These are phyloP conservation scores for Xanthoconium separans DNA, from an alignment of 1,284 basidiomycete genomes.

Conservation along the genomic window DNA sequence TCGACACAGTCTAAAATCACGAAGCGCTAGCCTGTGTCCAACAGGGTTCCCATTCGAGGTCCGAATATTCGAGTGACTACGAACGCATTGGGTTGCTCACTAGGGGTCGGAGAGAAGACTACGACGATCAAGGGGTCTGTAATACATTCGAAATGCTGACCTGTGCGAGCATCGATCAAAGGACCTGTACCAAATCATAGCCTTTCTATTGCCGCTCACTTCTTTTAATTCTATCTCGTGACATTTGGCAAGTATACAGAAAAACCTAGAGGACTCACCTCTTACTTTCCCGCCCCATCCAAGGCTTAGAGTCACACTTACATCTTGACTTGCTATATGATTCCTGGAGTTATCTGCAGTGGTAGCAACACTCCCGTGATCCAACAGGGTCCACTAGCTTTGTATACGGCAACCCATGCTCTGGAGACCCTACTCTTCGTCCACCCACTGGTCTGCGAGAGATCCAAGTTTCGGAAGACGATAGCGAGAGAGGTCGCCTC, in stretches of 20 bases:
- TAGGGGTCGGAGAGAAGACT: conserved; percentile 65
- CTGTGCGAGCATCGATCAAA: conserved; percentile 15
- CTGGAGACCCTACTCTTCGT: conserved; percentile 52
- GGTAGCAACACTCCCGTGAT: too few relatives aligned
- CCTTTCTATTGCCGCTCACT: background rate
- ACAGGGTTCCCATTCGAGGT: conserved; percentile 47
- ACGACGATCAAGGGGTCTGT: conserved; percentile 51
- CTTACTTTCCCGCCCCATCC: background rate
- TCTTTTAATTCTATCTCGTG: background rate
- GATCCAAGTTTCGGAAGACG: conserved; percentile 68
- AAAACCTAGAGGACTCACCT: background rate
- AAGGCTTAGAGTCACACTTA: too few relatives aligned
- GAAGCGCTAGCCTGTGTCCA: conserved; percentile 40
- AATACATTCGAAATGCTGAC: conserved; percentile 14
- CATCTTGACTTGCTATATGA: conserved; percentile 37
- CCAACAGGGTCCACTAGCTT: conserved; percentile 10
- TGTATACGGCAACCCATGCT: background rate
- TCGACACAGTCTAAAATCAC: conserved; percentile 32
- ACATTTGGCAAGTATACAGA: background rate
- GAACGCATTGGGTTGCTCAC: conserved; percentile 73
- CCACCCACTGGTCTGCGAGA: conserved; percentile 72
- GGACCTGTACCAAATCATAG: conserved; percentile 17
- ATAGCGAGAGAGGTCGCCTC: conserved; percentile 50
- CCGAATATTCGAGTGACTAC: conserved; percentile 43
- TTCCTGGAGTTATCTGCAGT: conserved; percentile 18